A percentile compares a stretch with the other conserved stretches of the same genome.
These are phyloP conservation scores for Epichloe sibirici DNA, from an alignment of 2,329 filamentous ascomycete genomes.

Conservation along the genomic window DNA sequence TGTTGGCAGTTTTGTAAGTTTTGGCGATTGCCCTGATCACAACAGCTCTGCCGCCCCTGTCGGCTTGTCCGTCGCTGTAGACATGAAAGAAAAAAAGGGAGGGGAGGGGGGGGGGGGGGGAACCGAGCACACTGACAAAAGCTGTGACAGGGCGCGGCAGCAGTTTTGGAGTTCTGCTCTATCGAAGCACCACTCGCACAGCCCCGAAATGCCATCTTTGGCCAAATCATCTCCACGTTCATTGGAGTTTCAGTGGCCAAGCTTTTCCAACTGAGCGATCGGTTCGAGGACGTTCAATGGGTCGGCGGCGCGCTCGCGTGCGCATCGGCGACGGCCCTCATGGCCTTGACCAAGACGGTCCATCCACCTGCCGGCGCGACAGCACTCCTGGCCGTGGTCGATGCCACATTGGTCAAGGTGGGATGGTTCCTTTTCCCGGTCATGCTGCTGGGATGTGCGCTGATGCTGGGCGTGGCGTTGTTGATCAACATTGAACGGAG, in stretches of 20 bases:
- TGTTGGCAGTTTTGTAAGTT: constrained; percentile 58
- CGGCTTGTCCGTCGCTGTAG: too few relatives aligned
- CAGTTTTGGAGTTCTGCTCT: constrained; percentile 62
- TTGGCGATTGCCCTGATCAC: background rate
- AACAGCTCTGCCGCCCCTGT: too few relatives aligned
- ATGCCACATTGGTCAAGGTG: constrained; percentile 37
- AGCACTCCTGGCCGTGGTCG: constrained; percentile 54
- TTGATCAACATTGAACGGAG: constrained; percentile 53
- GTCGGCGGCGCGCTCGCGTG: constrained; percentile 54
- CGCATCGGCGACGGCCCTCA: constrained; percentile 47
- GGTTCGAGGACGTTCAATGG: constrained; percentile 43
- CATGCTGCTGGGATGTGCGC: constrained; percentile 42
- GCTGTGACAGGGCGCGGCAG: constrained; percentile 51
- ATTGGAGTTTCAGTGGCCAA: constrained; percentile 52
- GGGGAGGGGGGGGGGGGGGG: too few relatives aligned
- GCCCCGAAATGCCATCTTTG: constrained; percentile 55
- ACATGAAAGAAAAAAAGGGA: background rate
- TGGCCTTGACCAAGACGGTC: constrained; percentile 59
- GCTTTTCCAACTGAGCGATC: constrained; percentile 43
- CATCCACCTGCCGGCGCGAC: constrained; percentile 68
- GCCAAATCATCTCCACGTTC: constrained; percentile 51
- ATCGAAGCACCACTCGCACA: constrained; percentile 63
- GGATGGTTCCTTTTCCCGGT: constrained; percentile 61
- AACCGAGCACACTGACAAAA: background rate
- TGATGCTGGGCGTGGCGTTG: constrained; percentile 53